Evolutionary conservation across 2,329 filamentous ascomycete genomes (phyloP), one percentile per base, ranked within the genome.

Genomic region (Cladosporium cucumerinum): DNA sequence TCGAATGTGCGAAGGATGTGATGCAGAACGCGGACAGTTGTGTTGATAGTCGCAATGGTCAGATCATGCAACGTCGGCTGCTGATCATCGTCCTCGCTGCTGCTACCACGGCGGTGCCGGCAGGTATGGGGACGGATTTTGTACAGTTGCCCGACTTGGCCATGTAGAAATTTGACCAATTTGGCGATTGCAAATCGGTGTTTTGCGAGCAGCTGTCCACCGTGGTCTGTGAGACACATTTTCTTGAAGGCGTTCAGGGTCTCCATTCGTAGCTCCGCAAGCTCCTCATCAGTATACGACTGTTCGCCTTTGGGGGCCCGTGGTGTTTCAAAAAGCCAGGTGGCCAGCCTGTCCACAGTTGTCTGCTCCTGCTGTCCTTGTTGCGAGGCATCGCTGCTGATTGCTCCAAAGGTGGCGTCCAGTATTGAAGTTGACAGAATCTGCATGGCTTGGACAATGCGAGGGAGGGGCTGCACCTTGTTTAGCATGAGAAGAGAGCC

Each of bases 151-250:
- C 84, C 82, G 16, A 97, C 79, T 68, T 90, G 87, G 68, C 92
- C 89, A 65, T 95, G 88, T 60, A 93, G 86, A 52, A 90, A 86
- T 28, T 87, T 85, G 28, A 96, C 88, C 0, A 97, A 79, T 3
- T 91, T 86, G 1, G 91, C 92, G 18, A 96, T 86, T 14, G 87
- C 87, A 48, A 84, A 85, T 3, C 85, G 84, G 74, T 95, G 90
- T 5, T 80, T 79, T 0, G 89, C 89, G 10, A 97, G 82, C 54
- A 90, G 85, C 26, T 81, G 74, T 1, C 85, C 84, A 10, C 89
- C 89, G 71, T 90, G 86, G 0, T 83, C 78, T n/a, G 85, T 85
- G 6, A 82, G 79, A 1, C 86, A 84, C 73, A 93, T 88, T 1
- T 84, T 80, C n/a, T 83, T 77, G 21, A 85, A 76, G 26, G 82